A percentile compares a stretch with the other conserved stretches of the same genome.
Evolutionary conservation across 1,284 basidiomycete species (phyloP).

Genomic region (Rhodotorula sp.): DNA sequence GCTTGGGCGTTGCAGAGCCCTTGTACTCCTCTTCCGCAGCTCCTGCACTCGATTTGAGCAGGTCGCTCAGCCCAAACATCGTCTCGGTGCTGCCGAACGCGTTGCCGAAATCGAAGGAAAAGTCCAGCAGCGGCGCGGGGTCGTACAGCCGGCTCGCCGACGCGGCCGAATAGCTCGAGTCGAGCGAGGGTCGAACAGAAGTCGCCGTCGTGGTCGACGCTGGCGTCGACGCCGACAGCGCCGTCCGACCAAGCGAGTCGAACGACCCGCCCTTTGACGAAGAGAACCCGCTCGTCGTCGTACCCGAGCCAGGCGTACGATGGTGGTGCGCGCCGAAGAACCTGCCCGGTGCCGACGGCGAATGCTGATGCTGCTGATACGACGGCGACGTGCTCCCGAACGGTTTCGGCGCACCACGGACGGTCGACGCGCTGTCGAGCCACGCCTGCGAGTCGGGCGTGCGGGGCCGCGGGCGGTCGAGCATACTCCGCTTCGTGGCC

Average conservation of each 20-base stretch:
- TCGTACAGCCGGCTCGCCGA: background rate
- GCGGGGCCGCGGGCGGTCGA: conserved; percentile 17
- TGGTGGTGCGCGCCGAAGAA: background rate
- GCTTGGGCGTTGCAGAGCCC: background rate
- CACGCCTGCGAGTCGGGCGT: conserved; percentile 29
- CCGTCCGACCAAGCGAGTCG: conserved; percentile 13
- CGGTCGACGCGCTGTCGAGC: conserved; percentile 6
- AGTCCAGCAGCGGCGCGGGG: conserved; percentile 21
- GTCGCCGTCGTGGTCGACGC: background rate
- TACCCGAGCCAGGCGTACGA: background rate
- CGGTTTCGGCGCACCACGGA: too few relatives aligned
- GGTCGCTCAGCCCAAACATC: conserved; percentile 34
- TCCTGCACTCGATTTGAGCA: conserved; percentile 5
- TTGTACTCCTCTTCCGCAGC: background rate
- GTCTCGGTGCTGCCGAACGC: conserved; percentile 30
- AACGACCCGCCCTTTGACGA: conserved; percentile 13
- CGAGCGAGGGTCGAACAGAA: background rate
- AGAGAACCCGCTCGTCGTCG: conserved; percentile 8
- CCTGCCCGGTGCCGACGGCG: too few relatives aligned
- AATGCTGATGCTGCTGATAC: too few relatives aligned
- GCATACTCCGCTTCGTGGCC: conserved; percentile 2
- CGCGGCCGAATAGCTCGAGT: background rate
- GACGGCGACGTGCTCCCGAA: too few relatives aligned
- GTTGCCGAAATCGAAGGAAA: conserved; percentile 31
- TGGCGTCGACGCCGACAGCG: background rate